Evolutionary conservation across 129 eudicot species (phyloP), one percentile per base, ranked within the genome.

Genomic region (Chrysanthemum lavandulifolium): DNA sequence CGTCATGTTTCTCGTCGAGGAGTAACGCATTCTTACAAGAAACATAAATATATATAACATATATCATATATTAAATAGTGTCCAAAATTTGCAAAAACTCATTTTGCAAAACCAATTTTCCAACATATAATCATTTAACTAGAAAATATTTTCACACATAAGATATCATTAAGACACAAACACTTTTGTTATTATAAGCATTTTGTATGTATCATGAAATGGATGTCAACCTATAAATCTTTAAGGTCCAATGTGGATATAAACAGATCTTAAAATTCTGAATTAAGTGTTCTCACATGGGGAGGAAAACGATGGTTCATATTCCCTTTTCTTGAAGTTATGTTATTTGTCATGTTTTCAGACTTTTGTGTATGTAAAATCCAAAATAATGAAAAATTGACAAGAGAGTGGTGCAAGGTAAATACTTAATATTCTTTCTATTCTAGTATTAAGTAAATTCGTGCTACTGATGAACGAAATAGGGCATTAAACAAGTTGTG

Each of bases 221-320:
- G 12, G 55, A 65, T 49, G 23, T 67, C 60, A 49, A 49, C 7
- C 60, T 67, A 12, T 23, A 67, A 29, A 69, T 69, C 59, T 16
- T 29, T 8, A 3, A 68, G 52, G 72, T 13, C 52, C 73, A 50
- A 68, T 59, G 52, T 68, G 61, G 61, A 27, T 51, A 68, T 51
- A 13, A 13, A 51, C 13, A 50, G 2, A 69, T 27, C 62, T 13
- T 50, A 7, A 43, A 65, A 65, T 40, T 16, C 13, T 68, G 43
- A 21, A 12, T 31, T 18, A 21, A 50, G 7, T 13, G 15, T 51
- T 2, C 13, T 68, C 73, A 69, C 73, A 53, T 69, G 62, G 73
- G 62, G 73, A 69, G n/a, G 73, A 69, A 52, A 69, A 69, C 48
- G 73, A 69, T 69, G 73, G 54, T 53, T 69, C 62, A 53, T 40